phyloP scores from a whole-genome alignment of 2,329 filamentous ascomycete genomes.

The Fusarium sp. region DNA sequence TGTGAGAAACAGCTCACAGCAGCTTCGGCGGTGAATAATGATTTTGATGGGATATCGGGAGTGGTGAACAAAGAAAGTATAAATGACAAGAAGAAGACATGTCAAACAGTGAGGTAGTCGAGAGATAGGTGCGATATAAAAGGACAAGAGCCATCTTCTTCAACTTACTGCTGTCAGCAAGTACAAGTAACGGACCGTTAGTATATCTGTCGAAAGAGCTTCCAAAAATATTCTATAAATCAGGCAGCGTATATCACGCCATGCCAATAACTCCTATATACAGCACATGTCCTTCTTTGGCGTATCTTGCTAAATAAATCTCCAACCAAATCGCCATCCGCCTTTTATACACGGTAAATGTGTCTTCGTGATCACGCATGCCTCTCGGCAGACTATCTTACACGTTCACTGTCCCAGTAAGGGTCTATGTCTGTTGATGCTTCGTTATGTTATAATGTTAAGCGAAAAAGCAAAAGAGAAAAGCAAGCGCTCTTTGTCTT shows the following conservation, averaged over 20 bases:
- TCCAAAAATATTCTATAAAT: constrained; percentile 11
- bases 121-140: too few species aligned
- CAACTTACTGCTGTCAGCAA: neutral
- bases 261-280: constrained; percentile 18
- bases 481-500: constrained; percentile 13
- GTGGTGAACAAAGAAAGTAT: neutral
- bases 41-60: neutral
- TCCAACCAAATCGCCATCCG: constrained; percentile 12
- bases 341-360: constrained; percentile 32
- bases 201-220: neutral
- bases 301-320: constrained; percentile 9
- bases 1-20: constrained; percentile 41
- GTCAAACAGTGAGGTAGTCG: too few species aligned
- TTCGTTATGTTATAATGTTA: constrained; percentile 29
- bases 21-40: constrained; percentile 26
- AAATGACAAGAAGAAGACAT: neutral
- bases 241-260: constrained; percentile 23
- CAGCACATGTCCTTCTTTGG: constrained; percentile 16
- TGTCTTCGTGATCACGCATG: constrained; percentile 11
- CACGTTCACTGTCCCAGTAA: constrained; percentile 16
- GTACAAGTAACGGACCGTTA: neutral
- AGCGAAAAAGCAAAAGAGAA: constrained; percentile 10
- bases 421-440: constrained; percentile 38
- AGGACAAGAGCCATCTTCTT: neutral
- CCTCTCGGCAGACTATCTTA: constrained; percentile 22